phyloP scores from a whole-genome alignment of 2,329 filamentous ascomycete genomes.

The Fusarium albidum region DNA sequence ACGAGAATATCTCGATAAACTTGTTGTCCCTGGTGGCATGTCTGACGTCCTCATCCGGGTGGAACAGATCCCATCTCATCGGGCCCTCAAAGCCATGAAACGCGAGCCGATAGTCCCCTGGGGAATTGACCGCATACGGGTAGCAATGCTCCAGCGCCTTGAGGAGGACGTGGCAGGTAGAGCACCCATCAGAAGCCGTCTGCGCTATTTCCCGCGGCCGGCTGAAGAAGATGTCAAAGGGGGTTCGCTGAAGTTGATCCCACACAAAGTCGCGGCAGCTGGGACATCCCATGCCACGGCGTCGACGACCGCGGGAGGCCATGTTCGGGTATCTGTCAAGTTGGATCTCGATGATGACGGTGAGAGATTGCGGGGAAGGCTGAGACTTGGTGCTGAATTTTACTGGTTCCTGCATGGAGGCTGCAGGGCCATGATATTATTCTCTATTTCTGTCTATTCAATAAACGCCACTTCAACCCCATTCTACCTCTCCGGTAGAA shows the following conservation, averaged over 20 bases:
- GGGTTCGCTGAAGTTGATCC: slow-evolving; percentile 1
- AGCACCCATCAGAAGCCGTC: neutral
- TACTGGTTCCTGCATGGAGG: no score
- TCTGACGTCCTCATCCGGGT: neutral
- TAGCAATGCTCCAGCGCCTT: slow-evolving; percentile 1
- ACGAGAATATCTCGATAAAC: neutral
- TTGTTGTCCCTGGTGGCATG: neutral
- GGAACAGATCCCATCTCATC: slow-evolving; percentile 6
- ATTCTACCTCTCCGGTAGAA: slow-evolving; percentile 39
- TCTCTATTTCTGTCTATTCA: no score
- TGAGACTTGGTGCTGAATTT: no score
- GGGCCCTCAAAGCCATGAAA: slow-evolving; percentile 12
- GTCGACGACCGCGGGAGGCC: neutral
- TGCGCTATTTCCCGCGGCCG: neutral
- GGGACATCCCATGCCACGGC: neutral
- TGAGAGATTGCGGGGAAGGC: no score
- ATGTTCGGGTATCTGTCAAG: no score
- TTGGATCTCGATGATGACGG: no score
- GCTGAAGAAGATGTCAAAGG: slow-evolving; percentile 1
- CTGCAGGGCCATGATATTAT: no score
- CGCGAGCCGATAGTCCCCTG: neutral
- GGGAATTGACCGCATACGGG: neutral
- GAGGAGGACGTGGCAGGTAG: neutral
- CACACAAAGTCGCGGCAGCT: slow-evolving; percentile 9
- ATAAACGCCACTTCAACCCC: no score